Evolutionary conservation across 441 rosid genomes (phyloP).

Genomic region (Populus trichocarpa): DNA sequence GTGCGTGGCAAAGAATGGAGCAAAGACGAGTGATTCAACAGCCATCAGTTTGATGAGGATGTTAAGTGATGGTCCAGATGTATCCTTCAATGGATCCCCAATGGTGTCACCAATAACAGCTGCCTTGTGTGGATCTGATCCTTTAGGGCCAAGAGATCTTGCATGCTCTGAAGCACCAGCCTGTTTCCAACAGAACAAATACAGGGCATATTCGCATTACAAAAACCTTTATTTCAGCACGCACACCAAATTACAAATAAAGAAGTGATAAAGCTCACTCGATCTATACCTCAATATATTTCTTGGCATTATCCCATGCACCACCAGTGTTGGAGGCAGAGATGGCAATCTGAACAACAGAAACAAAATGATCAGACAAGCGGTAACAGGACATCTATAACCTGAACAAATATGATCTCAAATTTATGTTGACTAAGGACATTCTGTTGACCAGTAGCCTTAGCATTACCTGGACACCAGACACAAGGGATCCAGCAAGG

Average conservation of each 20-base stretch:
- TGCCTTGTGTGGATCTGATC: conserved; percentile 80
- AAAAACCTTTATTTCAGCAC: neutral
- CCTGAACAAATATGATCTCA: neutral
- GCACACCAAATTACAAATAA: neutral
- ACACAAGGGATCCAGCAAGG: conserved; percentile 73
- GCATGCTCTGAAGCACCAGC: conserved; percentile 89
- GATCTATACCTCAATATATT: conserved; percentile 64
- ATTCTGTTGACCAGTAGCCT: neutral
- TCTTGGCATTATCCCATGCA: conserved; percentile 90
- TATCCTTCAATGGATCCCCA: conserved; percentile 80
- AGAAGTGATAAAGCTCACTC: neutral
- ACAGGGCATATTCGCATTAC: neutral
- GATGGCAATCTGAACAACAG: conserved; percentile 53
- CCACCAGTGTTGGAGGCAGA: conserved; percentile 91
- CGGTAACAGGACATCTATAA: neutral
- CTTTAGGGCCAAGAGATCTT: conserved; percentile 69
- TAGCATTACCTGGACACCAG: conserved; percentile 62
- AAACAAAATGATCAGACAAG: neutral
- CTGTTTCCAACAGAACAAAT: conserved; percentile 22
- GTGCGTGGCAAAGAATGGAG: conserved; percentile 82
- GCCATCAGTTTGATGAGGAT: conserved; percentile 91
- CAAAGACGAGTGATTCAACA: conserved; percentile 79
- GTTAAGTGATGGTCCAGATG: conserved; percentile 81
- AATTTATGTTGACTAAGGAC: neutral
- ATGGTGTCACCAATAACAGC: conserved; percentile 86